Evolutionary conservation across 345 rosid species (phyloP).

Genomic region (Rubroshorea leprosula): DNA sequence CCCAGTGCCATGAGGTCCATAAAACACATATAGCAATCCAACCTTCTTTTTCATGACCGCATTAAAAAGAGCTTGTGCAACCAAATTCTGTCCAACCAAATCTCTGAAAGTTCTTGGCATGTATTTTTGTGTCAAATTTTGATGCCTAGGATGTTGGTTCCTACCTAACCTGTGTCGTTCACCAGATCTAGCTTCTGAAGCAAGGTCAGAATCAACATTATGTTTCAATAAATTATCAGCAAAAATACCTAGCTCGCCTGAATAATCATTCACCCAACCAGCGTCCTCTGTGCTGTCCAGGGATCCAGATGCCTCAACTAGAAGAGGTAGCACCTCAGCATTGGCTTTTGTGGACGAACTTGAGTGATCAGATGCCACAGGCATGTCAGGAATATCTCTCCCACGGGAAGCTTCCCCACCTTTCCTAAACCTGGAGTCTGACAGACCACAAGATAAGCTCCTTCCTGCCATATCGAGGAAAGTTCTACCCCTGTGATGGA

Average conservation of each 20-base stretch:
- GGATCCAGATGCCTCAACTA: constrained; percentile 61
- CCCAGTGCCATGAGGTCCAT: constrained; percentile 98
- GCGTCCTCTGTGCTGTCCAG: constrained; percentile 55
- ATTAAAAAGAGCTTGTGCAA: constrained; percentile 80
- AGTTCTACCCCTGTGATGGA: constrained; percentile 76
- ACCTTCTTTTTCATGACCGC: constrained; percentile 70
- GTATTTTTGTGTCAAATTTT: constrained; percentile 77
- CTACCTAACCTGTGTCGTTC: constrained; percentile 29
- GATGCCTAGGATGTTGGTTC: constrained; percentile 50
- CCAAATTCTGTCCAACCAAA: constrained; percentile 85
- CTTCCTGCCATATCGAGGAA: constrained; percentile 90
- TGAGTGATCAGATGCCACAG: constrained; percentile 52
- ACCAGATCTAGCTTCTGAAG: constrained; percentile 77
- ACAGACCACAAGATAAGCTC: constrained; percentile 89
- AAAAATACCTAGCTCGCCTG: constrained; percentile 87
- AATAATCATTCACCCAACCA: constrained; percentile 84
- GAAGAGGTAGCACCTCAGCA: constrained; percentile 65
- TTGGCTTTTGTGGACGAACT: constrained; percentile 44
- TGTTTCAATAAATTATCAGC: constrained; percentile 76
- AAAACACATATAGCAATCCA: constrained; percentile 81
- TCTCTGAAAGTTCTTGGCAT: constrained; percentile 71
- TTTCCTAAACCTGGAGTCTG: constrained; percentile 61
- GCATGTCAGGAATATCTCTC: constrained; percentile 53
- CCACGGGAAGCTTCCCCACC: constrained; percentile 43
- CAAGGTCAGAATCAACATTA: constrained; percentile 58